Conservation (phyloP, 2,329 filamentous ascomycete genomes). For the Zelopaecilomyces penicillatus region DNA sequence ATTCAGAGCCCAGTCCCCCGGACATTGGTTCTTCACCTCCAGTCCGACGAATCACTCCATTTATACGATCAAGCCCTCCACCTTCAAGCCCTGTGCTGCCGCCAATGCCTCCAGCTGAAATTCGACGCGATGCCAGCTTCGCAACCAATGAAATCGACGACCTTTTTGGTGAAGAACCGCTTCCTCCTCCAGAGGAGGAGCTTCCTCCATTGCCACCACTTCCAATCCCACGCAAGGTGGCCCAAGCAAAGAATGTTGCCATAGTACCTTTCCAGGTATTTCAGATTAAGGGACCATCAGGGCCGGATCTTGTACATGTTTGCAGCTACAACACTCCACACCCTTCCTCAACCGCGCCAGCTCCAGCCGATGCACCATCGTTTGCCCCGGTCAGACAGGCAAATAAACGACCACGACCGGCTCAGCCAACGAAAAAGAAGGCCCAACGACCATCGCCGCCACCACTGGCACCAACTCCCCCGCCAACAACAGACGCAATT, state of each 20-base stretch:
- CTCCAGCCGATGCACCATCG: conserved; percentile 13
- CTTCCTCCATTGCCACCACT: conserved; percentile 1
- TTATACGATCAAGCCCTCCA: conserved; percentile 51
- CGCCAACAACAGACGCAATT: conserved; percentile 29
- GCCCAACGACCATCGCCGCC: conserved; percentile 14
- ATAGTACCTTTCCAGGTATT: conserved; percentile 37
- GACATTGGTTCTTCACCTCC: conserved; percentile 89
- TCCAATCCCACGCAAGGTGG: conserved; percentile 18
- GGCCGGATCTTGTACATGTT: conserved; percentile 28
- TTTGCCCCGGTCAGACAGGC: conserved; percentile 18
- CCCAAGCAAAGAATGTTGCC: conserved; percentile 25
- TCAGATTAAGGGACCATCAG: conserved; percentile 27
- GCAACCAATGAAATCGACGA: conserved; percentile 73
- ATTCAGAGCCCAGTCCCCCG: conserved; percentile 60
- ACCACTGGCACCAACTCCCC: conserved; percentile 26
- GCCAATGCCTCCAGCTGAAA: conserved; percentile 52
- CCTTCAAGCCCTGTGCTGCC: conserved; percentile 74
- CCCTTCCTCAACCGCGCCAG: conserved; percentile 12
- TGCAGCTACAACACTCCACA: conserved; percentile 18
- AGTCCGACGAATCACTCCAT: conserved; percentile 54
- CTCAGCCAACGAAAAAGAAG: conserved; percentile 14
- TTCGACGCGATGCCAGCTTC: conserved; percentile 68
- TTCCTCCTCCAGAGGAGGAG: conserved; percentile 26
- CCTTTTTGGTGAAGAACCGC: conserved; percentile 54
- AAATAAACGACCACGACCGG: conserved; percentile 7